phyloP scores from a whole-genome alignment of 2,329 filamentous ascomycete genomes.

The Penicillium glabrum region DNA sequence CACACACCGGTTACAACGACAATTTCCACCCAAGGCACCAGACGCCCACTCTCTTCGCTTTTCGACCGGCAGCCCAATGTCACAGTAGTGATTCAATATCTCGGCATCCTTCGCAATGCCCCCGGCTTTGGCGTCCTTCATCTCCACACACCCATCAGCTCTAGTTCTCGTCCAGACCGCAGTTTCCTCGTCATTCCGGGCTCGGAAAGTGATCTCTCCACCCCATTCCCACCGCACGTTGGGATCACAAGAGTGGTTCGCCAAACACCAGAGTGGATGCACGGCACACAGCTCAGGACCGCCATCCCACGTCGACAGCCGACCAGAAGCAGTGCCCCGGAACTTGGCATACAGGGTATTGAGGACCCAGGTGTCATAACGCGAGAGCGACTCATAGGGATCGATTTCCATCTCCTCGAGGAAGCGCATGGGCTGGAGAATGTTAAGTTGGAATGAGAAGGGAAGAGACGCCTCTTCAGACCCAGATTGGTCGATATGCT shows the following conservation, averaged over 20 bases:
- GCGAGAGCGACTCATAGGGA: slow-evolving; percentile 50
- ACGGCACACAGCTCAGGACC: slow-evolving; percentile 90
- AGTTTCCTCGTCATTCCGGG: slow-evolving; percentile 32
- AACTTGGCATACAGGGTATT: slow-evolving; percentile 94
- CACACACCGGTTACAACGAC: slow-evolving; percentile 79
- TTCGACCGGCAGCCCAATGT: slow-evolving; percentile 73
- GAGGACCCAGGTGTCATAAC: slow-evolving; percentile 61
- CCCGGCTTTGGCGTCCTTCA: slow-evolving; percentile 46
- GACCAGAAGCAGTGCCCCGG: slow-evolving; percentile 84
- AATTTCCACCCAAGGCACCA: slow-evolving; percentile 84
- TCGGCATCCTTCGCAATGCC: slow-evolving; percentile 79
- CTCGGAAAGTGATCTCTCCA: slow-evolving; percentile 42
- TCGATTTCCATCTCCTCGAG: slow-evolving; percentile 64
- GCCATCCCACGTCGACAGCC: slow-evolving; percentile 72
- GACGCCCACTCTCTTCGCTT: slow-evolving; percentile 84
- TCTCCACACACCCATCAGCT: slow-evolving; percentile 18
- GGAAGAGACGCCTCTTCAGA: slow-evolving; percentile 49
- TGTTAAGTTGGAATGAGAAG: slow-evolving; percentile 61
- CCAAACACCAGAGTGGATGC: slow-evolving; percentile 92
- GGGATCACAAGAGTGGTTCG: slow-evolving; percentile 94
- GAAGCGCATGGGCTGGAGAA: slow-evolving; percentile 60
- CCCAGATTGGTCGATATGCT: slow-evolving; percentile 13
- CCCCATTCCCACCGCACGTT: slow-evolving; percentile 96
- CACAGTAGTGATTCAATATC: slow-evolving; percentile 92
- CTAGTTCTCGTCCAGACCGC: slow-evolving; percentile 38